Conservation (phyloP, 805 yeast genomes). For the Saccharomycopsis amapae region DNA sequence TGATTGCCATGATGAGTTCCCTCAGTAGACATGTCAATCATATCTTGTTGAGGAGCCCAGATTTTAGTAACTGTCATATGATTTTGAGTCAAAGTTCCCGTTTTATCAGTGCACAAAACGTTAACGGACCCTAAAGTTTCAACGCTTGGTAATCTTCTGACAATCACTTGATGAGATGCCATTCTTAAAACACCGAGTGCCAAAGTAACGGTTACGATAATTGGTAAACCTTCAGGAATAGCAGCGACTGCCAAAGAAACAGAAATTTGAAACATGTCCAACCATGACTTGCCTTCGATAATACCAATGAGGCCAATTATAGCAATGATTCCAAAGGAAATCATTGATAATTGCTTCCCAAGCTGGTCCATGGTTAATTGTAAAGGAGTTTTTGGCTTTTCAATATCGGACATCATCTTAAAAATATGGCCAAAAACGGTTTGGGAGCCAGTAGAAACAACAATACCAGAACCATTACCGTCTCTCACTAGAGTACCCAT, state of each 20-base stretch:
- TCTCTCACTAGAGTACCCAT: slow-evolving; percentile 98
- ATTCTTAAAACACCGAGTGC: slow-evolving; percentile 94
- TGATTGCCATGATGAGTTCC: neutral
- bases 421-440: slow-evolving; percentile 95
- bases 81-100: slow-evolving; percentile 85
- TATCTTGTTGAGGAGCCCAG: slow-evolving; percentile 27
- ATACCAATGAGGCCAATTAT: slow-evolving; percentile 87
- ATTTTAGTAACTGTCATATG: slow-evolving; percentile 83
- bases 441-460: slow-evolving; percentile 78
- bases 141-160: slow-evolving; percentile 87
- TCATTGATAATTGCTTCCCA: slow-evolving; percentile 81
- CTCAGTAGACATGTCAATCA: neutral
- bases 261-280: slow-evolving; percentile 96
- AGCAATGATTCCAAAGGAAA: slow-evolving; percentile 84
- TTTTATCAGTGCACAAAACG: slow-evolving; percentile 87
- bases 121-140: slow-evolving; percentile 93
- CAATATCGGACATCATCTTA: slow-evolving; percentile 90
- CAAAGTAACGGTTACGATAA: slow-evolving; percentile 93
- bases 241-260: slow-evolving; percentile 99
- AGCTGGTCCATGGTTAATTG: slow-evolving; percentile 93
- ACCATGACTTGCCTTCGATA: slow-evolving; percentile 87
- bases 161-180: slow-evolving; percentile 93
- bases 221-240: slow-evolving; percentile 97
- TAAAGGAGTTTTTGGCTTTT: slow-evolving; percentile 95
- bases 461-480: slow-evolving; percentile 92